Conservation (phyloP, 768 basidiomycete species). For the Macrolepiota fuliginosa region DNA sequence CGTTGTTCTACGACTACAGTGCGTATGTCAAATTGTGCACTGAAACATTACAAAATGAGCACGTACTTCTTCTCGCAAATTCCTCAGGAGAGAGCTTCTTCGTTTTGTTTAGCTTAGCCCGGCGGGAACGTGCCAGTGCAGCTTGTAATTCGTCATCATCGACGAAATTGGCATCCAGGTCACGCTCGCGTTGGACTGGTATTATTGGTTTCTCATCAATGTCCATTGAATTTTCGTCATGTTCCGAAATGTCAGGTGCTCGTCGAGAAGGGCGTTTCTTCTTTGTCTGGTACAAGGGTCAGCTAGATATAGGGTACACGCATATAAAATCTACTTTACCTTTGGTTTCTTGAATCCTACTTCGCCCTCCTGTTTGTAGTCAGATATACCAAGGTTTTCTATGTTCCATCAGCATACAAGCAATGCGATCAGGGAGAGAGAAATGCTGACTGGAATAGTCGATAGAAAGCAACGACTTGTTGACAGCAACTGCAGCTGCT, state of each 20-base stretch:
- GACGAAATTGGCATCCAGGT: slow-evolving; percentile 87
- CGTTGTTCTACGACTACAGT: slow-evolving; percentile 63
- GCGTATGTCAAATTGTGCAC: not conserved
- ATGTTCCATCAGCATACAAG: slow-evolving; percentile 16
- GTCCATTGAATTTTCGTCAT: slow-evolving; percentile 64
- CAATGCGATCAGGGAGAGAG: not conserved
- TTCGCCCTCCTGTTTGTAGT: slow-evolving; percentile 91
- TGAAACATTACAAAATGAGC: not conserved
- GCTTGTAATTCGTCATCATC: slow-evolving; percentile 99
- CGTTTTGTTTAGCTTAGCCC: slow-evolving; percentile 73
- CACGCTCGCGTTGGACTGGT: slow-evolving; percentile 55
- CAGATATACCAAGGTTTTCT: slow-evolving; percentile 86
- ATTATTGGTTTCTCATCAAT: slow-evolving; percentile 70
- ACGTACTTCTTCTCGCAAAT: slow-evolving; percentile 71
- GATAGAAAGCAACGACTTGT: slow-evolving; percentile 78
- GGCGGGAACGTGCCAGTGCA: slow-evolving; percentile 81
- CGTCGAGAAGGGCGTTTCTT: slow-evolving; percentile 84
- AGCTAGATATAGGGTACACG: slow-evolving; percentile 2
- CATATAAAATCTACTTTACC: slow-evolving; percentile 38
- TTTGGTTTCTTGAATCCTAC: slow-evolving; percentile 95
- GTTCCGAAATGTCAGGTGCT: slow-evolving; percentile 46
- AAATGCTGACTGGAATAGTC: slow-evolving; percentile 81
- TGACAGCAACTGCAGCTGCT: slow-evolving; percentile 59
- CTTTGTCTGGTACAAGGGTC: slow-evolving; percentile 61
- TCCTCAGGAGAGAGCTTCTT: slow-evolving; percentile 83